Percentiles rank a stretch among this genome's conserved stretches.
phyloP scores from a whole-genome alignment of 225 moss, liverwort and hornwort species.

The Neckera pumila region DNA sequence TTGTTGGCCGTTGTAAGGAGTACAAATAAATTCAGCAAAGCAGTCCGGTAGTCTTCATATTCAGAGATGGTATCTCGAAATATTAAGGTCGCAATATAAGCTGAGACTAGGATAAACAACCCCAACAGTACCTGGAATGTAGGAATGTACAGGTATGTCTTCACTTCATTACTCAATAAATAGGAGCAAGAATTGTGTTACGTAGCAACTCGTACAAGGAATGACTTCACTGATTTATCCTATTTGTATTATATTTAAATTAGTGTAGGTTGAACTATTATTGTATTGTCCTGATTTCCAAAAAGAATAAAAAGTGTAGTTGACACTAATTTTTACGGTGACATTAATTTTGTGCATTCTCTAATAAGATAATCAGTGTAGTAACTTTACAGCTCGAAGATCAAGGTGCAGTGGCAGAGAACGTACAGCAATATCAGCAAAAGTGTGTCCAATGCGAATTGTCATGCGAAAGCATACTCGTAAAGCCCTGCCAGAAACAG shows the following conservation, averaged over 20 bases:
- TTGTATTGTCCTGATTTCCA: background rate
- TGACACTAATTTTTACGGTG: background rate
- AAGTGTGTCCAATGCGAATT: conserved; percentile 27
- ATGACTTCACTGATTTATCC: background rate
- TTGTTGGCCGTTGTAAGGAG: conserved; percentile 84
- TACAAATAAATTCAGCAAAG: conserved; percentile 56
- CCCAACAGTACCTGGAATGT: conserved; percentile 38
- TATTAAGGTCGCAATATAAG: conserved; percentile 50
- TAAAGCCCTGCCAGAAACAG: conserved; percentile 22
- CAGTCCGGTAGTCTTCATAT: conserved; percentile 48
- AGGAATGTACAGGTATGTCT: background rate
- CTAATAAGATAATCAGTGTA: background rate
- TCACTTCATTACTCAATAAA: background rate
- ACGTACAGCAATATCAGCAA: conserved; percentile 43
- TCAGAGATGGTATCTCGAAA: conserved; percentile 30
- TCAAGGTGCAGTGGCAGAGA: background rate
- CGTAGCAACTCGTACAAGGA: background rate
- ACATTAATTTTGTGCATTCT: background rate
- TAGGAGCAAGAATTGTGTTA: background rate
- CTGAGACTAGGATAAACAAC: conserved; percentile 49
- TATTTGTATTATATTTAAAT: background rate
- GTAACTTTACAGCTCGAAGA: background rate
- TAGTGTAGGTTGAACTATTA: background rate
- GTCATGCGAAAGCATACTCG: conserved; percentile 43
- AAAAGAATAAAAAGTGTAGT: background rate